phyloP scores from a whole-genome alignment of 1,284 basidiomycete species.

The Tilletia setariae region DNA sequence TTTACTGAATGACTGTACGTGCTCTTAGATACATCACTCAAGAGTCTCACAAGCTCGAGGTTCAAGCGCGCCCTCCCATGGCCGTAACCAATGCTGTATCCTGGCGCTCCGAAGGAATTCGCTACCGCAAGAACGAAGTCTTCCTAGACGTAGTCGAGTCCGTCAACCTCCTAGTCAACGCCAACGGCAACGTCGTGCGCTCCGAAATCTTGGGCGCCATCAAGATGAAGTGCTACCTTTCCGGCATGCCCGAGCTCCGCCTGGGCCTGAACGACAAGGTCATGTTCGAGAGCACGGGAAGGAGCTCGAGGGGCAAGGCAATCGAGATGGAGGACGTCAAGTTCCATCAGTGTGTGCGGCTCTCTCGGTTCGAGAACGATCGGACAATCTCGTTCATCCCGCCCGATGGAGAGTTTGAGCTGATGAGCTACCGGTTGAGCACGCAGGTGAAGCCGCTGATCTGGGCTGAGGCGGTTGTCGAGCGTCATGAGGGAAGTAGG shows the following conservation, averaged over 20 bases:
- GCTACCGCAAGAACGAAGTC: constrained; percentile 98
- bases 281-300: constrained; percentile 96
- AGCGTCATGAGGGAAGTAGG: constrained; percentile 85
- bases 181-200: constrained; percentile 92
- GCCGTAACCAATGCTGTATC: constrained; percentile 98
- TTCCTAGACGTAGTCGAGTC: constrained; percentile 98
- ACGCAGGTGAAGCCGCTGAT: constrained; percentile 96
- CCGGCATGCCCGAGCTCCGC: constrained; percentile 95
- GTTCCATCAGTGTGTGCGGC: constrained; percentile 99
- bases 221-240: constrained; percentile 99
- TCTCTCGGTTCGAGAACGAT: constrained; percentile 98
- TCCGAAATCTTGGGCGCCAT: constrained; percentile 95
- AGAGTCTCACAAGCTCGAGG: constrained; percentile 95
- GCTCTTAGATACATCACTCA: constrained; percentile 89
- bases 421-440: constrained; percentile 93
- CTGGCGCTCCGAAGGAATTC: constrained; percentile 95
- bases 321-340: constrained; percentile 78
- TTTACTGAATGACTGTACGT: constrained; percentile 62
- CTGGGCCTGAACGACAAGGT: constrained; percentile 98
- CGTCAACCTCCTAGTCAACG: constrained; percentile 93
- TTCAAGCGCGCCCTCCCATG: constrained; percentile 92
- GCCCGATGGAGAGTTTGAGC: constrained; percentile 96
- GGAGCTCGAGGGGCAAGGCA: constrained; percentile 56
- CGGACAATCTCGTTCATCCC: constrained; percentile 99
- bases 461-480: constrained; percentile 96